Percentiles rank a stretch among this genome's conserved stretches.
These are phyloP conservation scores for Mycena sanguinolenta DNA, from an alignment of 768 basidiomycete species.

Conservation along the genomic window DNA sequence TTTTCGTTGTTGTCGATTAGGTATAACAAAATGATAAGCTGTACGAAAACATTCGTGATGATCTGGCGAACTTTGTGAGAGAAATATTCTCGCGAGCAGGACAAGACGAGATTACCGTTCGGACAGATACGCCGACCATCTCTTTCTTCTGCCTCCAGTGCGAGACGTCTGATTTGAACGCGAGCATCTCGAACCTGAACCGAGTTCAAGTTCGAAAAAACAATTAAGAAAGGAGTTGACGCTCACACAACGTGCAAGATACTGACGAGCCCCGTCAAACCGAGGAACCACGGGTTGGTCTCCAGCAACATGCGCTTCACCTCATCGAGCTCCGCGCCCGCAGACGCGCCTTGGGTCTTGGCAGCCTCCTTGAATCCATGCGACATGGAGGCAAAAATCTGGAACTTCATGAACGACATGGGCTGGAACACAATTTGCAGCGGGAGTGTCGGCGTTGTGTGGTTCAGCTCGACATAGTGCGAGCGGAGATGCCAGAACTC, in stretches of 20 bases:
- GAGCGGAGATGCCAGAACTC: conserved; percentile 94
- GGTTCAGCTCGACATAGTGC: conserved; percentile 87
- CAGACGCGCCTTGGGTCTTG: conserved; percentile 75
- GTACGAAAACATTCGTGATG: conserved; percentile 94
- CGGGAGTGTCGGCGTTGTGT: conserved; percentile 83
- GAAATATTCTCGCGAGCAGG: conserved; percentile 29
- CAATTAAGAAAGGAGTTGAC: background rate
- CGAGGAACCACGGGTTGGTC: conserved; percentile 91
- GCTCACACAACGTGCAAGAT: conserved; percentile 89
- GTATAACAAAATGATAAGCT: conserved; percentile 90
- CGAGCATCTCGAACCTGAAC: conserved; percentile 91
- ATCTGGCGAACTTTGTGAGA: conserved; percentile 56
- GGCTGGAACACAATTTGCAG: conserved; percentile 88
- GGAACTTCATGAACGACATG: conserved; percentile 89
- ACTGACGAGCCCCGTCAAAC: conserved; percentile 86
- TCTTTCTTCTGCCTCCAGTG: conserved; percentile 97
- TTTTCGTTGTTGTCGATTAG: conserved; percentile 96
- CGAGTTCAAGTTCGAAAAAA: conserved; percentile 8
- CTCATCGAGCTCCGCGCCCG: conserved; percentile 88
- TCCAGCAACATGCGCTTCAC: conserved; percentile 94
- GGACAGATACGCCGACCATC: conserved; percentile 93
- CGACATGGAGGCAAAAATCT: conserved; percentile 87
- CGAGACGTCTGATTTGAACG: conserved; percentile 94
- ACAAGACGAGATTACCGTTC: conserved; percentile 61
- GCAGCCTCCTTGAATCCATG: conserved; percentile 89